Evolutionary conservation across 768 basidiomycete genomes (phyloP), one percentile per base, ranked within the genome.

Genomic region (Trametes maxima): DNA sequence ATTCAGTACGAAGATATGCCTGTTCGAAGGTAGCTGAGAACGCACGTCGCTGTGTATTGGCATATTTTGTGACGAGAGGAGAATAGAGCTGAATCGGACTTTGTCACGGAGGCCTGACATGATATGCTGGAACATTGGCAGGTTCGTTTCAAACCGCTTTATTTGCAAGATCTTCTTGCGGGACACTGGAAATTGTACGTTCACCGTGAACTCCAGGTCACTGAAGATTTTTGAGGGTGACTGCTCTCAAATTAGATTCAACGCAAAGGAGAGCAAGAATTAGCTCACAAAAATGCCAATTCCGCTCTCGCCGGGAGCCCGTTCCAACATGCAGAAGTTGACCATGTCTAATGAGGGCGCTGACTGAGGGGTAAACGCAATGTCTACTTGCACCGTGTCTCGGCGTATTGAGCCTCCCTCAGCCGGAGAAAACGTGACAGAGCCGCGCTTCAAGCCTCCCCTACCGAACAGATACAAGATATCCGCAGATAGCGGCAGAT

Each of bases 261-360:
- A 36, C 28, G 0, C 22, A 5, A 12, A 13, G 28, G n/a, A 22
- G 45, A 1, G 19, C 2, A 50, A 10, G n/a, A 8, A n/a, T 36
- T 6, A 11, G n/a, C 60, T 43, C 49, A 67, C 67, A 28, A 65
- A 28, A 19, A 67, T 45, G 0, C 43, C 62, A 6, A 67, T 55
- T 13, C 67, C 64, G 28, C 12, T 50, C n/a, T 67, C 43, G 3
- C 54, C 48, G 8, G 42, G 36, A 1, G 36, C 39, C 21, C 68
- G 66, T 53, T 68, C 62, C 2, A 72, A 37, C 13, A 45, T 16
- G 50, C 70, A 72, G 0, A 70, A 45, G 25, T 52, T 62, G 36
- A 65, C 54, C 12, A 16, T 22, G 16, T 65, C 24, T 17, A 66
- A 55, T 2, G 44, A 43, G 17, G 28, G 14, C 1, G 4, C 21